Evolutionary conservation across 768 basidiomycete genomes (phyloP).

Genomic region (Candolleomyces aberdarensis): DNA sequence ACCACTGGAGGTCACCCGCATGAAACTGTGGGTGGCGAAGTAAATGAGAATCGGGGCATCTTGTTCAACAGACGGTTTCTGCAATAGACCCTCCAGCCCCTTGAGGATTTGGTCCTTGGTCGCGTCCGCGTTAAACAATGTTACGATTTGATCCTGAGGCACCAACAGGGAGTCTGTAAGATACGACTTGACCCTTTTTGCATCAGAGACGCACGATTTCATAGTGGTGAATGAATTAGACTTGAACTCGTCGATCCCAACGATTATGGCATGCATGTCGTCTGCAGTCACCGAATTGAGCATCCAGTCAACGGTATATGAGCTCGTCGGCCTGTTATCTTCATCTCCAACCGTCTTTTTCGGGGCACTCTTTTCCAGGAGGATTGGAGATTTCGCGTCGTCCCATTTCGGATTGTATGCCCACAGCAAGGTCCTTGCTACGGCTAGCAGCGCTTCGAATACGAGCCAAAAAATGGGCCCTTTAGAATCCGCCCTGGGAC

Average conservation of each 20-base stretch:
- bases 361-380: background rate
- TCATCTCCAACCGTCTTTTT: background rate
- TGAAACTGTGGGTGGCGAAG: background rate
- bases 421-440: constrained; percentile 13
- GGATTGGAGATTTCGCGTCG: constrained; percentile 2
- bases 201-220: background rate
- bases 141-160: too few relatives aligned
- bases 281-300: background rate
- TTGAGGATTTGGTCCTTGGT: background rate
- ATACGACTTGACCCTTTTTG: background rate
- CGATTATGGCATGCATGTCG: background rate
- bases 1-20: background rate
- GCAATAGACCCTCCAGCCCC: background rate
- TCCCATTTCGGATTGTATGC: constrained; percentile 10
- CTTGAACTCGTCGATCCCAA: background rate
- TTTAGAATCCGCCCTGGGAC: background rate
- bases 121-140: background rate
- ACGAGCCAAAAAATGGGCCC: constrained; percentile 13
- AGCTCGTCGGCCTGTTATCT: background rate
- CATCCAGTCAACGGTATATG: background rate
- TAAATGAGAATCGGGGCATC: background rate
- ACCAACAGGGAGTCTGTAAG: background rate
- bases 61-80: background rate
- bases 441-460: constrained; percentile 10
- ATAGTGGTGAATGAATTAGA: background rate